Evolutionary conservation across 2,329 filamentous ascomycete species (phyloP), one percentile per base, ranked within the genome.

Genomic region (Dryadomyces sulphureus): DNA sequence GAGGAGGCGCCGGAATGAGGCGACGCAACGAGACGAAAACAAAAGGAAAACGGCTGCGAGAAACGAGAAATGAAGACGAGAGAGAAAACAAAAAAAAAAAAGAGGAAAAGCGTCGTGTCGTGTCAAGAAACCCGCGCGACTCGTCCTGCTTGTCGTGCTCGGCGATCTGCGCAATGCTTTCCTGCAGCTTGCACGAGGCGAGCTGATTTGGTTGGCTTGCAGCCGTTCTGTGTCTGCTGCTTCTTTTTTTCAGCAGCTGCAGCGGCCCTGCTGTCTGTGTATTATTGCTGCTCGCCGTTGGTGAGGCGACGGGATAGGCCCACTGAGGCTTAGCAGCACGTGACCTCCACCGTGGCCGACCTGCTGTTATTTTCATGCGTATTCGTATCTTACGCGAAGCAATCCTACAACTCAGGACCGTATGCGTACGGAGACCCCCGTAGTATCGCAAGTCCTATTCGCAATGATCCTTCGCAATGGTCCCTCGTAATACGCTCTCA

Each of bases 261-360:
- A 22, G 19, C 27, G 25, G 8, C n/a, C n/a, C 41, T 21, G 12
- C 36, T 5, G 32, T 2, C 19, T 38, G 32, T 44, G 34, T 44
- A 44, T 25, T 25, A 20, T 7, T 25, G 27, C 12, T n/a, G 14
- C 17, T 16, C 35, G 20, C n/a, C 43, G 43, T 45, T 45, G 43
- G 38, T 45, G 43, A 38, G 43, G 43, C 41, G 43, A 45, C 25
- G 43, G 25, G n/a, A 7, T 12, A 17, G 34, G 16, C 21, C 12
- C 25, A 34, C 6, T 24, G n/a, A n/a, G n/a, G n/a, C n/a, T n/a
- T n/a, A n/a, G n/a, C n/a, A n/a, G n/a, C n/a, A n/a, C n/a, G n/a
- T 16, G n/a, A 5, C 5, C 24, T 17, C 22, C 27, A 42, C 40
- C 34, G 34, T 12, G 34, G 25, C 34, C n/a, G n/a, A n/a, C n/a